phyloP scores from a whole-genome alignment of 805 yeast genomes.

The Nadsonia fulvescens region DNA sequence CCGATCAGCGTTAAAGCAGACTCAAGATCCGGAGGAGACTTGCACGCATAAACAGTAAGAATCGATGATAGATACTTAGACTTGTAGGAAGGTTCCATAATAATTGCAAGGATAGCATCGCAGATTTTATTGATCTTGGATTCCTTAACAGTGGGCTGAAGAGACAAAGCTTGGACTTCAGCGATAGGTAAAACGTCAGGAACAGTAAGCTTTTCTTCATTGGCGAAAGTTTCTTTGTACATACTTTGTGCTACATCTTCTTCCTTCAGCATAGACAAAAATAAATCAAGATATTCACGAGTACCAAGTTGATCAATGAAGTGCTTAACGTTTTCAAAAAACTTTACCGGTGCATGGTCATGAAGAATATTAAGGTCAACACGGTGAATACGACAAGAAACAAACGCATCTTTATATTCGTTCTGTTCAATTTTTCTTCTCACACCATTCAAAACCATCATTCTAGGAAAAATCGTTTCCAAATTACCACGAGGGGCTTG shows the following conservation, averaged over 20 bases:
- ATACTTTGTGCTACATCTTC: constrained; percentile 73
- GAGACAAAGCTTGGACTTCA: background rate
- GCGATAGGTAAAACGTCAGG: constrained; percentile 10
- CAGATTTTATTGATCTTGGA: constrained; percentile 59
- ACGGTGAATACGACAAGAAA: constrained; percentile 76
- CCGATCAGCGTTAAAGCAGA: constrained; percentile 56
- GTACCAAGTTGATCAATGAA: constrained; percentile 56
- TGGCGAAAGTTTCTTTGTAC: constrained; percentile 49
- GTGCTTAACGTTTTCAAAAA: constrained; percentile 39
- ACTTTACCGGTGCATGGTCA: constrained; percentile 66
- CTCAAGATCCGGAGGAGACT: constrained; percentile 67
- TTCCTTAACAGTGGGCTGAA: constrained; percentile 1
- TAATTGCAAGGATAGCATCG: constrained; percentile 41
- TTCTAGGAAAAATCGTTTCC: constrained; percentile 86
- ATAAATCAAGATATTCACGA: constrained; percentile 67
- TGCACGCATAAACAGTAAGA: constrained; percentile 83
- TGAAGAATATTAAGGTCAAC: constrained; percentile 77
- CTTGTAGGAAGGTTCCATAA: constrained; percentile 31
- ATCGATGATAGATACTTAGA: constrained; percentile 53
- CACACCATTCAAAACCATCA: constrained; percentile 74
- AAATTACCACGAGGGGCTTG: constrained; percentile 95
- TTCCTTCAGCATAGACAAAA: constrained; percentile 68
- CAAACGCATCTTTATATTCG: constrained; percentile 56
- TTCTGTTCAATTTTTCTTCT: constrained; percentile 42
- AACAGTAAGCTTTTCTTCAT: background rate